Conservation (phyloP, 2,329 filamentous ascomycete genomes). For the Lachnellula subtilissima region DNA sequence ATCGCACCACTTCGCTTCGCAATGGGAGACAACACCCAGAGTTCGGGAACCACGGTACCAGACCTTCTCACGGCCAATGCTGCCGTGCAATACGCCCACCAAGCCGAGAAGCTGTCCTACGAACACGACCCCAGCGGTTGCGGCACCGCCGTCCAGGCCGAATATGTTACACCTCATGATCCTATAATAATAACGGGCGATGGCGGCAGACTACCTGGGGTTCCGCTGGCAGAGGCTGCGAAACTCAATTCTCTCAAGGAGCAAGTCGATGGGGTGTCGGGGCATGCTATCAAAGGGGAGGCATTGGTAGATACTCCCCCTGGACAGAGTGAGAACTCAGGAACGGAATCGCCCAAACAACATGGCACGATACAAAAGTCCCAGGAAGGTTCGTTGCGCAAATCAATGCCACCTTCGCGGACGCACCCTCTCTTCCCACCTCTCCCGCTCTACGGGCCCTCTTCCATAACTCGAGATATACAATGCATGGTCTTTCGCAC, state of each 20-base stretch:
- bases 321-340: neutral
- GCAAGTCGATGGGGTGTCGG: conserved; percentile 33
- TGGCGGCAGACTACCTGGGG: conserved; percentile 61
- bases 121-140: conserved; percentile 21
- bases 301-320: conserved; percentile 21
- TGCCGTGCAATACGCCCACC: conserved; percentile 54
- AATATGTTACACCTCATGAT: conserved; percentile 65
- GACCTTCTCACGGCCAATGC: neutral
- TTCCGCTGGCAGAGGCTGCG: conserved; percentile 65
- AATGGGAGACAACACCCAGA: conserved; percentile 2
- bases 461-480: conserved; percentile 58
- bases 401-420: conserved; percentile 56
- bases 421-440: conserved; percentile 83
- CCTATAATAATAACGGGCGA: conserved; percentile 65
- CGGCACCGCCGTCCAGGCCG: conserved; percentile 55
- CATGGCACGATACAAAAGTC: conserved; percentile 37
- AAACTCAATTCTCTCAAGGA: conserved; percentile 63
- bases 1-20: neutral
- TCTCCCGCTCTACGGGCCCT: conserved; percentile 74
- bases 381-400: conserved; percentile 42
- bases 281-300: conserved; percentile 33
- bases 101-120: conserved; percentile 54
- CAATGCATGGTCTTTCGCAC: conserved; percentile 62
- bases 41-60: neutral
- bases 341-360: conserved; percentile 16